Evolutionary conservation across 83 land plant species (phyloP).

Genomic region (Larix sibirica): DNA sequence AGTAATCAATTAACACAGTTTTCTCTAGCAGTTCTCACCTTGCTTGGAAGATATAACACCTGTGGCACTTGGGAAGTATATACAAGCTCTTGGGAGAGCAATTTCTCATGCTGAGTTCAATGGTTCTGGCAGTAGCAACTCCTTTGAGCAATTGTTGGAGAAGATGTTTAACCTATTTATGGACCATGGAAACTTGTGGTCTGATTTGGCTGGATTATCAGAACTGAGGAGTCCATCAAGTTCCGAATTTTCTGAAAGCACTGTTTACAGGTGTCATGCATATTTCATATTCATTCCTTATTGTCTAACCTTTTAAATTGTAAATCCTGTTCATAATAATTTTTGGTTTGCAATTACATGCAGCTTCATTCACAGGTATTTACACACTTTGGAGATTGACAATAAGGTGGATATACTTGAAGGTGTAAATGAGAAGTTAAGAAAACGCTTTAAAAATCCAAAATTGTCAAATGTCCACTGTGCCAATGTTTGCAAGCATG

Average conservation of each 20-base stretch:
- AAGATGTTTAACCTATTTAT: constrained; percentile 86
- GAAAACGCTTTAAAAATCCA: constrained; percentile 94
- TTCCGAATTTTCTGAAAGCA: constrained; percentile 62
- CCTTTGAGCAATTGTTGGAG: constrained; percentile 68
- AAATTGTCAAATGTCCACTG: constrained; percentile 70
- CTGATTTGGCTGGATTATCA: constrained; percentile 74
- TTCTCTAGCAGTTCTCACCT: constrained; percentile 75
- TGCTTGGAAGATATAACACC: constrained; percentile 93
- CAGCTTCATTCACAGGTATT: constrained; percentile 84
- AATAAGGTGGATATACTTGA: constrained; percentile 77
- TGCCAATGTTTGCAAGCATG: constrained; percentile 89
- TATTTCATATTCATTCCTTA: background rate
- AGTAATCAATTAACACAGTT: background rate
- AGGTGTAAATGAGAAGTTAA: constrained; percentile 85
- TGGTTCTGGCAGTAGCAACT: constrained; percentile 30
- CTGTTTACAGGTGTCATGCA: constrained; percentile 50
- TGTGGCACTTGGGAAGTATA: constrained; percentile 82
- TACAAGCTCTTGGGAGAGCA: constrained; percentile 66
- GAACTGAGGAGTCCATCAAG: constrained; percentile 54
- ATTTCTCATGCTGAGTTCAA: constrained; percentile 42
- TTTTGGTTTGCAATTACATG: constrained; percentile 4
- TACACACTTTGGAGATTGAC: constrained; percentile 68
- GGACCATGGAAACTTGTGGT: constrained; percentile 89
- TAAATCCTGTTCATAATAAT: background rate
- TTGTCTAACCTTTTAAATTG: background rate